These are phyloP conservation scores for Senna siamea DNA, from an alignment of 306 rosid genomes.

Conservation along the genomic window DNA sequence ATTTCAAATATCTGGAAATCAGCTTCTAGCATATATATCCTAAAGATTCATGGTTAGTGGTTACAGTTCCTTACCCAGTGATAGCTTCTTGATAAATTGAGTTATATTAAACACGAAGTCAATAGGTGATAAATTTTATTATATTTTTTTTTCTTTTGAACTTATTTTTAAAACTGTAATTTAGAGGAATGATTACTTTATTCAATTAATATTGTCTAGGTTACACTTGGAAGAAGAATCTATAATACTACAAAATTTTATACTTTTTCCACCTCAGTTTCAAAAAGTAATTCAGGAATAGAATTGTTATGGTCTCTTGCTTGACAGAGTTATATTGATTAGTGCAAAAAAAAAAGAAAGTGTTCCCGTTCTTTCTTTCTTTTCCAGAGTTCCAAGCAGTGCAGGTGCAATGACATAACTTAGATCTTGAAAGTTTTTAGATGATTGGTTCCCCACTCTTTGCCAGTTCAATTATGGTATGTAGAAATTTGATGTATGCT, in stretches of 20 bases:
- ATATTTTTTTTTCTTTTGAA: background rate
- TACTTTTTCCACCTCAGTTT: conserved; percentile 7
- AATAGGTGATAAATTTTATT: background rate
- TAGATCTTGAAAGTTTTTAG: conserved; percentile 34
- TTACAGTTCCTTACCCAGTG: background rate
- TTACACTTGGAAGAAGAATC: conserved; percentile 26
- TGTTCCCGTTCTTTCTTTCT: conserved; percentile 17
- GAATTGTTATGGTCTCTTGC: conserved; percentile 14
- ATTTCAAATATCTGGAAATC: background rate
- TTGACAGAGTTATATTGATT: conserved; percentile 9
- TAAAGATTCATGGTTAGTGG: background rate
- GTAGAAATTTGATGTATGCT: conserved; percentile 30
- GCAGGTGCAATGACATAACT: conserved; percentile 17
- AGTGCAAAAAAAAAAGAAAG: background rate
- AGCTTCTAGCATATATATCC: background rate
- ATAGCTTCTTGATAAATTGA: background rate
- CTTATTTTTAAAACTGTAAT: conserved; percentile 14
- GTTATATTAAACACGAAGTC: background rate
- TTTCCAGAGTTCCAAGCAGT: conserved; percentile 3
- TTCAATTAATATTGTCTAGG: conserved; percentile 1
- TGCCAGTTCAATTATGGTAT: conserved; percentile 20
- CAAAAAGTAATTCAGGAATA: conserved; percentile 14
- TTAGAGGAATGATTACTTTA: background rate
- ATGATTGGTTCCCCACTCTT: conserved; percentile 26
- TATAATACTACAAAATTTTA: background rate